Evolutionary conservation across 306 rosid species (phyloP), one percentile per base, ranked within the genome.

Genomic region (Styphnolobium japonicum): DNA sequence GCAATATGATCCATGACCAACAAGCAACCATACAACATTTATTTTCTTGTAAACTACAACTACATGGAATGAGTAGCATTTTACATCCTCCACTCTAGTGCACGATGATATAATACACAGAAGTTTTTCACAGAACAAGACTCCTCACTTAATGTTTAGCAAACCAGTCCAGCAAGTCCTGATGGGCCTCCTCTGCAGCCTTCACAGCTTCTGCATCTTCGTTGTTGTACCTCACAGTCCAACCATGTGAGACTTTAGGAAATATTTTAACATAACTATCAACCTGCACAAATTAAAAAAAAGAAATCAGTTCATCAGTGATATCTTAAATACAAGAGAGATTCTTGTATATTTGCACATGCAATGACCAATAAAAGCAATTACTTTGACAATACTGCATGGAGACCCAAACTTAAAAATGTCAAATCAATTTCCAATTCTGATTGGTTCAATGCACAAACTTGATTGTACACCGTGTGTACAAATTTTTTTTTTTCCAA

Each of bases 171-270:
- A 86, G 11, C 78, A 84, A 16, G 85, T 82, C 81, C 72, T 71
- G 83, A 81, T 84, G 85, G 31, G 92, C 85, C 64, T 88, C 88
- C n/a, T 88, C 88, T 2, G 94, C 94, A 14, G 48, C 77, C 57
- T 86, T 71, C 51, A 83, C 81, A 9, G 86, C 86, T 11, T 77
- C 75, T 65, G 80, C 84, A 64, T 86, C 88, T 62, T 78, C 86
- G 9, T 15, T 43, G 4, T 5, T 36, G 77, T 84, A 88, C 82
- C 86, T 90, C 55, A 80, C 66, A 21, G 76, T 84, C 90, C 91
- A 87, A 3, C 91, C 94, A 1, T 90, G 94, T 2, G 69, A 60
- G 4, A 88, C 88, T 66, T 80, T 75, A 0, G 92, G 92, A 52
- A 86, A 88, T 61, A 88, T 71, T 86, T 88, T 90, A 65, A 75